Percentiles rank a stretch among this genome's conserved stretches.
These are phyloP conservation scores for Phytophthora pseudosyringae DNA, from an alignment of 352 stramenopile species.

Conservation along the genomic window DNA sequence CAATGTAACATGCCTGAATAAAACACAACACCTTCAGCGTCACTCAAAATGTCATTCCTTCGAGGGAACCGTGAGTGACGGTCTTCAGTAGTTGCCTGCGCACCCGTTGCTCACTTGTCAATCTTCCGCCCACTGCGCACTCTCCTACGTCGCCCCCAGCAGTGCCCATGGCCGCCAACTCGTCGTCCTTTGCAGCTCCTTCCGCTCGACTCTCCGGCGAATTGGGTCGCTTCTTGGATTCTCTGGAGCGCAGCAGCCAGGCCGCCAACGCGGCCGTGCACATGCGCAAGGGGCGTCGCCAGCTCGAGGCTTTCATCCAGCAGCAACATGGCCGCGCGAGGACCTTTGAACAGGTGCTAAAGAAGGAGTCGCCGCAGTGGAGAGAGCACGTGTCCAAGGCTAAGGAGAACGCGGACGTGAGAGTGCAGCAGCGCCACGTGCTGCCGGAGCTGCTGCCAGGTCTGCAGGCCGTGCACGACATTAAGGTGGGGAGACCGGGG, in stretches of 20 bases:
- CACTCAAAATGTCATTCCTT: constrained; percentile 12
- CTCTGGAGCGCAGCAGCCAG: constrained; percentile 26
- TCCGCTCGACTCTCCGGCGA: constrained; percentile 44
- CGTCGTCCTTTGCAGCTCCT: constrained; percentile 44
- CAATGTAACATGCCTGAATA: background rate
- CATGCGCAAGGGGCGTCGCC: constrained; percentile 51
- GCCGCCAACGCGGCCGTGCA: constrained; percentile 40
- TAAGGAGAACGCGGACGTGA: constrained; percentile 38
- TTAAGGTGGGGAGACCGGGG: constrained; percentile 69
- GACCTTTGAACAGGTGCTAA: constrained; percentile 46
- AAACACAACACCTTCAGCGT: constrained; percentile 20
- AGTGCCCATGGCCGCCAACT: constrained; percentile 6
- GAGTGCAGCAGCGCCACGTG: constrained; percentile 48
- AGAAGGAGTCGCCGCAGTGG: constrained; percentile 52
- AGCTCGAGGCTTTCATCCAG: constrained; percentile 63
- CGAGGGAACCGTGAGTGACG: constrained; percentile 13
- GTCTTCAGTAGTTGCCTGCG: background rate
- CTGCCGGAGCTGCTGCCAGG: constrained; percentile 44
- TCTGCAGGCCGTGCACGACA: constrained; percentile 52
- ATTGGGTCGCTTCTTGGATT: constrained; percentile 44
- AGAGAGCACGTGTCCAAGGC: constrained; percentile 49
- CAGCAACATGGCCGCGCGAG: constrained; percentile 35
- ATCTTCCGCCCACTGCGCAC: constrained; percentile 15
- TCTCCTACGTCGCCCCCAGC: constrained; percentile 3
- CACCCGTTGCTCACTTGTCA: constrained; percentile 11